Conservation (phyloP, 495 filamentous ascomycete genomes). For the Hypoxylon trugodes region DNA sequence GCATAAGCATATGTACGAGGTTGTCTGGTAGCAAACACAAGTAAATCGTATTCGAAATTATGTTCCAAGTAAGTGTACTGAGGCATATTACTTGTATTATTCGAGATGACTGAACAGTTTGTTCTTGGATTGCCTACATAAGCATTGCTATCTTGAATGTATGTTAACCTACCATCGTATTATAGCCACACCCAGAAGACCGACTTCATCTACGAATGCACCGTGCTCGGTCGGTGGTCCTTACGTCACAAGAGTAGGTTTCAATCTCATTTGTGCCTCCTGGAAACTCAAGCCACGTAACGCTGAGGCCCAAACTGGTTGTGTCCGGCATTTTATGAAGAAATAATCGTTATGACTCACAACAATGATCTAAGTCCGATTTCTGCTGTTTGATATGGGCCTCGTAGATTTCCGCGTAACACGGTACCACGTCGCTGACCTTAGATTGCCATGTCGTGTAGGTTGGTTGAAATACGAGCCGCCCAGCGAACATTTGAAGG, state of each 20-base stretch:
- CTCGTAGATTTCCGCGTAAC: background rate
- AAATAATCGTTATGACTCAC: constrained; percentile 21
- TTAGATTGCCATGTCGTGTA: constrained; percentile 27
- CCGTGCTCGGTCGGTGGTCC: constrained; percentile 82
- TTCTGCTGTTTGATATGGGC: background rate
- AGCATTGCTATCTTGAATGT: too few relatives aligned
- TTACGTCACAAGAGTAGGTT: constrained; percentile 76
- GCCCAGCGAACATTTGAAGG: constrained; percentile 97
- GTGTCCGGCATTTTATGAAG: constrained; percentile 3
- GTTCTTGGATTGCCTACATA: background rate
- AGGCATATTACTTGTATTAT: constrained; percentile 5
- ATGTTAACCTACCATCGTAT: constrained; percentile 11
- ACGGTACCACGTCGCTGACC: constrained; percentile 14
- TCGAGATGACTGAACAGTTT: background rate
- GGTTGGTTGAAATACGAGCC: constrained; percentile 90
- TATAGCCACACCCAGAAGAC: constrained; percentile 62
- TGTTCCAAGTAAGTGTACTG: constrained; percentile 42
- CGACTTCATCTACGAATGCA: constrained; percentile 73
- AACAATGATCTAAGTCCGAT: constrained; percentile 9
- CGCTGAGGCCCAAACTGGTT: constrained; percentile 3
- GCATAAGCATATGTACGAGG: too few relatives aligned
- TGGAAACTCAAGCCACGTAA: background rate
- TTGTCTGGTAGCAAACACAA: too few relatives aligned
- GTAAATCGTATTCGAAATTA: constrained; percentile 15
- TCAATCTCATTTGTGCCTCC: constrained; percentile 3